Conservation (phyloP, 352 stramenopile genomes). For the Globisporangium cylindrosporum region DNA sequence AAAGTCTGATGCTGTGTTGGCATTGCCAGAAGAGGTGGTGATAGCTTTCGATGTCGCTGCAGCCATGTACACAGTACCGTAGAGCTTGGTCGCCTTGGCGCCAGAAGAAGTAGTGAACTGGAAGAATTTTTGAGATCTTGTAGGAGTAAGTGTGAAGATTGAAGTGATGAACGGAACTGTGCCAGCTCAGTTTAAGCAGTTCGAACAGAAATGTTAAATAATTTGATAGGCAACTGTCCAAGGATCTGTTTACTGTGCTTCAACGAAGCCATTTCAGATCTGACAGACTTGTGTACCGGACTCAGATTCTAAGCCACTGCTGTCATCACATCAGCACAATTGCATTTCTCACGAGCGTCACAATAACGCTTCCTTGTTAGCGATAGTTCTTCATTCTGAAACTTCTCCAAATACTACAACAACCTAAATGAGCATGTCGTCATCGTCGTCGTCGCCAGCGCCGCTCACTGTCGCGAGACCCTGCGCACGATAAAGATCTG, state of each 20-base stretch:
- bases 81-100: too few species aligned
- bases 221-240: not conserved
- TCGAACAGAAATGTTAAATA: not conserved
- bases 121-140: too few species aligned
- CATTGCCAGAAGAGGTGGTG: too few species aligned
- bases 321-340: not conserved
- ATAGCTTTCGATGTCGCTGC: too few species aligned
- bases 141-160: too few species aligned
- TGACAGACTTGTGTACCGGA: not conserved
- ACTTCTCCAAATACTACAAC: conserved; percentile 11
- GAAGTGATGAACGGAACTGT: not conserved
- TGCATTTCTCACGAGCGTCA: not conserved
- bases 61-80: too few species aligned
- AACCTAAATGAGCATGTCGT: conserved; percentile 79
- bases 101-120: too few species aligned
- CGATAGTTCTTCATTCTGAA: not conserved
- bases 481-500: conserved; percentile 77
- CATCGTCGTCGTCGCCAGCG: conserved; percentile 66
- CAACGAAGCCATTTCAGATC: not conserved
- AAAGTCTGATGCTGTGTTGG: too few species aligned
- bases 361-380: not conserved
- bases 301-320: not conserved
- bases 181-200: not conserved
- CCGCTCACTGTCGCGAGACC: conserved; percentile 63
- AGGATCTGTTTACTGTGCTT: not conserved